A percentile compares a stretch with the other conserved stretches of the same genome.
phyloP scores from a whole-genome alignment of 2,329 filamentous ascomycete genomes.

The Lithohypha guttulata region DNA sequence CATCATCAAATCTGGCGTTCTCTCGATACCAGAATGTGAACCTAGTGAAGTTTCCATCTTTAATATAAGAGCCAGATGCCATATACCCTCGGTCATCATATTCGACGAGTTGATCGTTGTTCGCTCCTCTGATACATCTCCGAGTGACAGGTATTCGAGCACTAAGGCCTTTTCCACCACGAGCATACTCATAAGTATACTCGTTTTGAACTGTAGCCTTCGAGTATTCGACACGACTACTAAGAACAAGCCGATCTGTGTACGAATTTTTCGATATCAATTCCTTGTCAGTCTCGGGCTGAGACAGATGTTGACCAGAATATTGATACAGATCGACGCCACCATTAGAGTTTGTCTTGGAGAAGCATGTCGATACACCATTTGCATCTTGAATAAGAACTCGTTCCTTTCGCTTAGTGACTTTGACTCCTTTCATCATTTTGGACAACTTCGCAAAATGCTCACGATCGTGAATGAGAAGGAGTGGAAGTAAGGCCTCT shows the following conservation, averaged over 20 bases:
- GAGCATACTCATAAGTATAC: slow-evolving; percentile 35
- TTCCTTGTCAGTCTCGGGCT: slow-evolving; percentile 33
- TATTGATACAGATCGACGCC: slow-evolving; percentile 33
- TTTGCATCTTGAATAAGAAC: slow-evolving; percentile 39
- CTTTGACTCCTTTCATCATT: slow-evolving; percentile 39
- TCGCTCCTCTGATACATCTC: slow-evolving; percentile 37
- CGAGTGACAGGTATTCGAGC: slow-evolving; percentile 36
- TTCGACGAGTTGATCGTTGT: slow-evolving; percentile 37
- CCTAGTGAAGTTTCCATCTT: slow-evolving; percentile 40
- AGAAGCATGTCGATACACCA: slow-evolving; percentile 41
- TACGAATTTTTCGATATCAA: slow-evolving; percentile 41
- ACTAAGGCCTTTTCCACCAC: slow-evolving; percentile 4
- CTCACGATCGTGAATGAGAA: slow-evolving; percentile 40
- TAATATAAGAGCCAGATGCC: slow-evolving; percentile 43
- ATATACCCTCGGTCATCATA: slow-evolving; percentile 46
- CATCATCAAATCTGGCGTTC: slow-evolving; percentile 43
- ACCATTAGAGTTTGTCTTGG: slow-evolving; percentile 29
- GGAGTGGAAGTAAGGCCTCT: slow-evolving; percentile 35
- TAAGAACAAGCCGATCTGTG: slow-evolving; percentile 36
- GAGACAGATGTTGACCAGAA: slow-evolving; percentile 32
- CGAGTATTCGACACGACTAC: slow-evolving; percentile 36
- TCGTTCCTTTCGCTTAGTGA: slow-evolving; percentile 37
- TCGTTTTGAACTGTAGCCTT: slow-evolving; percentile 33
- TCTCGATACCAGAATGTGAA: slow-evolving; percentile 48
- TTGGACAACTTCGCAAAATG: slow-evolving; percentile 39